Evolutionary conservation across 495 filamentous ascomycete species (phyloP), one percentile per base, ranked within the genome.

Genomic region (Talaromyces adpressus): DNA sequence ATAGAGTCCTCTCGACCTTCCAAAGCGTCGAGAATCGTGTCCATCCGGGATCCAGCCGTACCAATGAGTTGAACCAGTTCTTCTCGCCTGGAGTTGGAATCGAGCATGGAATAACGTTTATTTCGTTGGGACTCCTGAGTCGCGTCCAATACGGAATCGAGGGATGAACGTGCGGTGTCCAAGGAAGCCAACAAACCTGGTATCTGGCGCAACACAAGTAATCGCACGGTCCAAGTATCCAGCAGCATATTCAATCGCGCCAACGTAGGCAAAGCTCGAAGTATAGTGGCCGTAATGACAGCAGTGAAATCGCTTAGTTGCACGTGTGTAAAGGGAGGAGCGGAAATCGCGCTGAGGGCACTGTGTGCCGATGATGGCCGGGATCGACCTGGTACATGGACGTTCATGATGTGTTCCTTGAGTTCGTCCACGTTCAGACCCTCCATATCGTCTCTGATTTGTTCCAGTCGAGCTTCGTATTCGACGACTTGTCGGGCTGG

Each of bases 401-500:
- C 89, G 79, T 89, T 86, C 62, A 96, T 78, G 65, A 98, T 90
- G 72, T 92, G 91, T 56, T 81, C 84, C 77, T 97, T 97, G 68
- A 98, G 85, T 67, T 95, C 92, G 65, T 97, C 92, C 53, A 98
- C 81, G 60, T 92, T 85, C 54, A 98, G 77, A 49, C 83, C 82
- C 22, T 93, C 90, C 79, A 97, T 85, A 57, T 85, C 88, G 57
- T 86, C 83, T 22, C 78, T 79, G 65, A 98, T 96, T 60, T 88
- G 85, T 39, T 93, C 89, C 25, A 96, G 81, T 29, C 93, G 83
- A 41, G 73, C 76, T 69, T 93, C 89, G 70, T 94, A 92, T 58
- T 76, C 70, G 30, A 82, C 72, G 0, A 93, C 86, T 29, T 85
- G 76, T 5, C 73, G 68, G 20, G 80, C 81, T 20, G 84, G 82